These are phyloP conservation scores for Ophiostoma triangulosporum DNA, from an alignment of 2,329 filamentous ascomycete genomes.

Conservation along the genomic window DNA sequence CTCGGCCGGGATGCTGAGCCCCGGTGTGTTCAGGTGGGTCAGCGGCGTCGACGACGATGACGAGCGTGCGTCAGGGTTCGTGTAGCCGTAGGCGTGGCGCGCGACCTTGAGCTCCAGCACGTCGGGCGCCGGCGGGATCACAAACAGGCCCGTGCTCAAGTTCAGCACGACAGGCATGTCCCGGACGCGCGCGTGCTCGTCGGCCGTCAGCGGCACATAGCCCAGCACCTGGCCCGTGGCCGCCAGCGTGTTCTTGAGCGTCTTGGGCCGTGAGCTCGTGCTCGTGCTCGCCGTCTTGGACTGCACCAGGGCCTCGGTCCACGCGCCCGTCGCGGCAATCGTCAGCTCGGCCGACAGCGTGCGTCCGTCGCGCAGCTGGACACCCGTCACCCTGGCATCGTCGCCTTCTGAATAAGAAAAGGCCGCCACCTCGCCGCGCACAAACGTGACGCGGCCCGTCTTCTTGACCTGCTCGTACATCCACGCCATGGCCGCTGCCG, in stretches of 20 bases:
- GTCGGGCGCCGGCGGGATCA: slow-evolving; percentile 48
- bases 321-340: slow-evolving; percentile 74
- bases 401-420: slow-evolving; percentile 24
- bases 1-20: slow-evolving; percentile 41
- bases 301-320: slow-evolving; percentile 47
- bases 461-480: slow-evolving; percentile 40
- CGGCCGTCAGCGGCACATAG: slow-evolving; percentile 56
- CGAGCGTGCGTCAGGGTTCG: slow-evolving; percentile 31
- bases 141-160: slow-evolving; percentile 57
- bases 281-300: neutral
- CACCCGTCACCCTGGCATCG: slow-evolving; percentile 37
- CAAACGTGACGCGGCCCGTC: slow-evolving; percentile 41
- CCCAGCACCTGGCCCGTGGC: slow-evolving; percentile 73
- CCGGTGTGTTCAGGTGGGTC: slow-evolving; percentile 35
- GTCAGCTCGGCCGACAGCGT: slow-evolving; percentile 45
- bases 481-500: slow-evolving; percentile 55
- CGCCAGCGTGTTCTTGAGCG: slow-evolving; percentile 48
- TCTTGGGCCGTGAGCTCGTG: no score
- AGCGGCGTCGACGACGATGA: slow-evolving; percentile 23
- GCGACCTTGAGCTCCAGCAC: slow-evolving; percentile 53
- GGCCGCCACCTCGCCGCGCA: slow-evolving; percentile 34
- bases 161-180: slow-evolving; percentile 62
- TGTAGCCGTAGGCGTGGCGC: slow-evolving; percentile 55
- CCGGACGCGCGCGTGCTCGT: slow-evolving; percentile 50
- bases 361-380: slow-evolving; percentile 23